Evolutionary conservation across 1,139 yeast species (phyloP), one percentile per base, ranked within the genome.

Genomic region (Suzukiozyma palmioleophila): DNA sequence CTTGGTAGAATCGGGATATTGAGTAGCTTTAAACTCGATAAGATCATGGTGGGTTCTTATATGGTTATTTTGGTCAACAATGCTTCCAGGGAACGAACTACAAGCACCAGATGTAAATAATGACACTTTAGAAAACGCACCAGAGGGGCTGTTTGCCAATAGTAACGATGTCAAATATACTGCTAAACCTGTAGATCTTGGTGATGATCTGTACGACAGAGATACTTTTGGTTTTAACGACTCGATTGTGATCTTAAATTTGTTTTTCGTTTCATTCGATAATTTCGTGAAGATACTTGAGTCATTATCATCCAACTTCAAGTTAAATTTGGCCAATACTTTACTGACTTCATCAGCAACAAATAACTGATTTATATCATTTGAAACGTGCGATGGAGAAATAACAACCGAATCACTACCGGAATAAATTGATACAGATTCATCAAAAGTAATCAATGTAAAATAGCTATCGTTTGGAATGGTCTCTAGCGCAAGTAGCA

Each of bases 31-130:
- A 9, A 64, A 45, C 27, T 60, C 54, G 15, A 50, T 55, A 14
- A 69, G 63, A 41, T 68, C 71, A 22, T 52, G 46, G 45, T 69
- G 74, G 4, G 70, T 56, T 35, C 75, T 49, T 14, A 69, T 52
- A 10, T 45, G 39, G 3, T 42, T 43, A 2, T 42, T 43, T 2
- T 39, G 26, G 31, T 57, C 57, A 2, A 62, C 54, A 21, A 69
- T 55, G 24, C 46, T 49, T 0, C 75, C 75, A 0, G 73, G 73
- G 15, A 47, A 49, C 8, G 40, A 36, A 2, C 71, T 67, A 32
- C 67, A 57, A 0, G 75, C 73, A 0, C 74, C 74, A 28, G 62
- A 50, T 1, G 60, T 44, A 39, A 67, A 66, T 8, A 60, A 41
- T n/a, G 51, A 33, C 0, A 65, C 50, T 15, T 59, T 56, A 0